A percentile compares a stretch with the other conserved stretches of the same genome.
Evolutionary conservation across 1,284 basidiomycete genomes (phyloP).

Genomic region (Boletus semigastroideus): DNA sequence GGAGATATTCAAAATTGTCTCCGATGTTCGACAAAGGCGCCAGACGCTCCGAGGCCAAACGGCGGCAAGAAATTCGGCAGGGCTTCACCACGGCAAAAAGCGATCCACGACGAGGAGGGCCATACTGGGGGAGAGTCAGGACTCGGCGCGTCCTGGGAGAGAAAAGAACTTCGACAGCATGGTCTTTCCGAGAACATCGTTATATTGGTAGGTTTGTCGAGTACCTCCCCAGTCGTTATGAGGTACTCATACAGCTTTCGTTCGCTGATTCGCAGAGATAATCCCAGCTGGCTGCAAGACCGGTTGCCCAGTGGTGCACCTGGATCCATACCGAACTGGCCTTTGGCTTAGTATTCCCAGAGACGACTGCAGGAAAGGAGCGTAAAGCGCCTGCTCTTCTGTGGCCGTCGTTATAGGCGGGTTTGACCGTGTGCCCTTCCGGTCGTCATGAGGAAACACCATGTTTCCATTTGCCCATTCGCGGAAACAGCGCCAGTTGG

Average conservation of each 20-base stretch:
- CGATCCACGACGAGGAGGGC: background rate
- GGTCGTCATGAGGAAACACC: constrained; percentile 2
- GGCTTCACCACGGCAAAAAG: background rate
- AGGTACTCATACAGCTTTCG: no score
- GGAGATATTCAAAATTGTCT: background rate
- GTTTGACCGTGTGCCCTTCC: constrained; percentile 15
- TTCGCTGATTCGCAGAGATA: no score
- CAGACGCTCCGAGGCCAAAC: background rate
- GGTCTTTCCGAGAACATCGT: background rate
- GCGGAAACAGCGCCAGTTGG: background rate
- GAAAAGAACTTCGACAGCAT: background rate
- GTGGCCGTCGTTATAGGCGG: no score
- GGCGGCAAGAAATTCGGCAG: background rate
- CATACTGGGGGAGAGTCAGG: background rate
- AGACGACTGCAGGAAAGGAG: no score
- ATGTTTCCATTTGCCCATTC: background rate
- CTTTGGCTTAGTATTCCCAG: no score
- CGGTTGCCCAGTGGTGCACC: no score
- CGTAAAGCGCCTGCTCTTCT: no score
- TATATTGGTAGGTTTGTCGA: background rate
- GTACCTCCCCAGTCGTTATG: no score
- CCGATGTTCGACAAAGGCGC: background rate
- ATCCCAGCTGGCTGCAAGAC: no score
- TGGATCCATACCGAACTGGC: no score
- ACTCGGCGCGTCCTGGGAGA: background rate